Evolutionary conservation across 805 yeast species (phyloP).

Genomic region (Yamadazyma nakazawae): DNA sequence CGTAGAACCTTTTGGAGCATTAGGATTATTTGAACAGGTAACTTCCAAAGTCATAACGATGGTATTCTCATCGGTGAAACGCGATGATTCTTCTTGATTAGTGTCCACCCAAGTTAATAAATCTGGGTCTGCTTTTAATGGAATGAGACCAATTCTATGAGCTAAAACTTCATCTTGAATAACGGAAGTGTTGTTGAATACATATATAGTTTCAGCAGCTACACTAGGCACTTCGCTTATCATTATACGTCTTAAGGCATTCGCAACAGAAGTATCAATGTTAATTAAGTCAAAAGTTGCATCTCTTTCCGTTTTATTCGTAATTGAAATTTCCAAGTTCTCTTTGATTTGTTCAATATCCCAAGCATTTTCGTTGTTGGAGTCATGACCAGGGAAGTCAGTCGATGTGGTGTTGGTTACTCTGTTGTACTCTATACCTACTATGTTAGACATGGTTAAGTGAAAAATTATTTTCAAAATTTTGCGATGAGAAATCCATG

Average conservation of each 20-base stretch:
- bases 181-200: constrained; percentile 92
- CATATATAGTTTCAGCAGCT: constrained; percentile 88
- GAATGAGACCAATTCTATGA: constrained; percentile 90
- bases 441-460: constrained; percentile 36
- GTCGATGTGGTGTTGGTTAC: constrained; percentile 86
- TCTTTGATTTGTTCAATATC: constrained; percentile 74
- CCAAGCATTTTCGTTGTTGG: constrained; percentile 68
- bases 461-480: constrained; percentile 4
- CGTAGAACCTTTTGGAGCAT: constrained; percentile 72
- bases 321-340: constrained; percentile 61
- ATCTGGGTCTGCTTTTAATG: constrained; percentile 90
- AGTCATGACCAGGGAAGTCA: constrained; percentile 86
- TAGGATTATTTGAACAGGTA: constrained; percentile 79
- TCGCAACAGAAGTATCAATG: constrained; percentile 88
- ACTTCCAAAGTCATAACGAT: constrained; percentile 79
- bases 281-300: constrained; percentile 86
- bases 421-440: constrained; percentile 85
- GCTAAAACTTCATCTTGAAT: constrained; percentile 97
- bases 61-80: constrained; percentile 84
- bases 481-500: not conserved
- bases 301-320: constrained; percentile 59
- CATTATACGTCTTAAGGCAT: constrained; percentile 97
- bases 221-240: constrained; percentile 94
- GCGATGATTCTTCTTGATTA: constrained; percentile 53
- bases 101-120: constrained; percentile 77